Conservation (phyloP, 176 grass and related monocot species). For the Rhynchospora breviuscula region DNA sequence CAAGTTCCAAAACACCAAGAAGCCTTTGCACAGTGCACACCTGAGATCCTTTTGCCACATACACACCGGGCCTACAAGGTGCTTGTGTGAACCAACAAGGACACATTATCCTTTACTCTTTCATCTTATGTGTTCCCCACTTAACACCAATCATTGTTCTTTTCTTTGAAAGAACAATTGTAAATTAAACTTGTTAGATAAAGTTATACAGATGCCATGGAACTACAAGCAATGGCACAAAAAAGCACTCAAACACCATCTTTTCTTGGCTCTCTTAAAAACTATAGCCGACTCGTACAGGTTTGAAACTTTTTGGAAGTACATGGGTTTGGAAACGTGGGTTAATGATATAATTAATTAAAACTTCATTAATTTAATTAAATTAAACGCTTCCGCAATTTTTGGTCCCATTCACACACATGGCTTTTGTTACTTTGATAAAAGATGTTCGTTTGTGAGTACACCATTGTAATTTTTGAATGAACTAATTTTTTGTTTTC, state of each 20-base stretch:
- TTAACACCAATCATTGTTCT: conserved; percentile 36
- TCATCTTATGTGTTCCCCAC: conserved; percentile 70
- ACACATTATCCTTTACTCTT: conserved; percentile 38
- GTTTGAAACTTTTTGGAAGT: conserved; percentile 29
- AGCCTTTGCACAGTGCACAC: conserved; percentile 43
- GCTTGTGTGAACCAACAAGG: conserved; percentile 54
- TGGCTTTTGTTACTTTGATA: background rate
- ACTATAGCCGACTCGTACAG: conserved; percentile 5
- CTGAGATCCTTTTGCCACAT: conserved; percentile 52
- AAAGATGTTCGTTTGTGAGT: background rate
- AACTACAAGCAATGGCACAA: conserved; percentile 22
- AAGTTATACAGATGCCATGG: conserved; percentile 9
- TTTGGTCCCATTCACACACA: conserved; percentile 23
- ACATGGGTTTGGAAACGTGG: conserved; percentile 65
- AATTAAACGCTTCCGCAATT: conserved; percentile 6
- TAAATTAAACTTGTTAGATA: conserved; percentile 12
- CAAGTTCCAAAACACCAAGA: conserved; percentile 8
- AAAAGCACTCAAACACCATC: background rate
- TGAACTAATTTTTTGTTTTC: background rate
- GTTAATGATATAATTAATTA: conserved; percentile 23
- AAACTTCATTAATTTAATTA: conserved; percentile 5
- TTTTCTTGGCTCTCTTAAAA: background rate
- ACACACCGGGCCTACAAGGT: conserved; percentile 73
- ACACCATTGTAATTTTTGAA: background rate
- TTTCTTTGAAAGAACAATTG: background rate